Base-by-base conservation (phyloP, 495 filamentous ascomycete genomes). In the Hypoxylon crocopeplum region DNA sequence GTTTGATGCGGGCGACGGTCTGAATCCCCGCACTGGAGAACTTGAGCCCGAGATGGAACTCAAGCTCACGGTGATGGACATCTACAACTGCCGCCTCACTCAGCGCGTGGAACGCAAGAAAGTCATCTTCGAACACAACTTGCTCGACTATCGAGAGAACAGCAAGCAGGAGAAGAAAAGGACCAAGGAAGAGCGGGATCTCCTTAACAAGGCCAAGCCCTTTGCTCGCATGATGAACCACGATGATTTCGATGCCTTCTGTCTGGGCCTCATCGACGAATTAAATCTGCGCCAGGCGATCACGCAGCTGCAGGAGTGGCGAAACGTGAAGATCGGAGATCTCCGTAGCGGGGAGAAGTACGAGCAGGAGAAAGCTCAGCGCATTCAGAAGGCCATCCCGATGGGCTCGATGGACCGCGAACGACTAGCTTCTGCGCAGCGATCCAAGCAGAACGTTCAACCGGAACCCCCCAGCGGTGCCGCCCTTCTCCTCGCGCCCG, bases 11-110 rank as follows among this genome's bases (percentile, higher is more conserved):
- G 94, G 94, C 11, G 93, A 97, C 66, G 94, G 94, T 41, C 80
- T 94, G 59, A 92, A 94, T 58, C 86, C 86, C 4, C 76, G 81
- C 10, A 97, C 91, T 2, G 89, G 90, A 56, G 88, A 92, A 63
- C 75, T 89, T 13, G 95, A 98, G 55, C 91, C 93, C 8, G 94
- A 99, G 73, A 93, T 93, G 80, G 93, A 97, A 57, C 79, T 99
- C 55, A 99, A 99, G 79, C 85, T 97, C 77, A 96, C 92, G 0
- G 92, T 99, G 2, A 97, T 99, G 82, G 92, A 97, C 59, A 97
- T 99, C 49, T 99, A 99, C 75, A 98, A 98, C 68, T 88, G 90
- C 20, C 88, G 93, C 12, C 78, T 99, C 19, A 96, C 92, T 5
- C 87, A 90, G 34, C 86, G 94, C 25, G 93, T 89, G n/a, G 93